These are phyloP conservation scores for Lotmaria passim DNA, from an alignment of 208 protist genomes.

Conservation along the genomic window DNA sequence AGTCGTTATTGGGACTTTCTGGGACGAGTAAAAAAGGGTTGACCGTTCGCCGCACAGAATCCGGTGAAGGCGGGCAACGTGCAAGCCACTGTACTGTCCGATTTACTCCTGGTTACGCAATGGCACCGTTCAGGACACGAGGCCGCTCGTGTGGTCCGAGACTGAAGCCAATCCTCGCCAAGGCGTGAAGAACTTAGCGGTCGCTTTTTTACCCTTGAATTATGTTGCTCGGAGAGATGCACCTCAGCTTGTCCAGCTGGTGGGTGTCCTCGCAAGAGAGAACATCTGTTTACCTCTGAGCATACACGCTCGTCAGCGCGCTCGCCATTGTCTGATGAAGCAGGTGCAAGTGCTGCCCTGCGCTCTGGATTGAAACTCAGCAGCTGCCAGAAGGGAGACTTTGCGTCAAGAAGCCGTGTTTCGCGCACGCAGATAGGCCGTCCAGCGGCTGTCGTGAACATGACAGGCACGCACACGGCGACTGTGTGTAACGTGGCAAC, in stretches of 20 bases:
- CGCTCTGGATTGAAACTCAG: conserved; percentile 33
- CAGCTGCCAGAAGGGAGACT: conserved; percentile 54
- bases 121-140: conserved; percentile 30
- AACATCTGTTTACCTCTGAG: background rate
- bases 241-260: background rate
- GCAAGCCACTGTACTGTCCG: background rate
- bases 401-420: conserved; percentile 27
- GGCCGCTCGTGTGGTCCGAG: background rate
- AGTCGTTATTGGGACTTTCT: background rate
- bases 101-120: no score
- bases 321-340: background rate
- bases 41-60: conserved; percentile 27
- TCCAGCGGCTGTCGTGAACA: conserved; percentile 68
- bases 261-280: background rate
- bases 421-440: conserved; percentile 65
- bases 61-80: conserved; percentile 22
- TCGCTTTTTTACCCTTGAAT: no score
- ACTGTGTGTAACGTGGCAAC: background rate
- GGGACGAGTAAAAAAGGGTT: conserved; percentile 6
- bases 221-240: background rate
- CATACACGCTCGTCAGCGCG: background rate
- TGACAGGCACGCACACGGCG: conserved; percentile 48
- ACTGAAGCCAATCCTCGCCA: conserved; percentile 8
- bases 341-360: background rate
- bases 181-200: conserved; percentile 10